Percentiles rank a stretch among this genome's conserved stretches.
Evolutionary conservation across 2,329 filamentous ascomycete species (phyloP).

Genomic region (Zelopaecilomyces penicillatus): DNA sequence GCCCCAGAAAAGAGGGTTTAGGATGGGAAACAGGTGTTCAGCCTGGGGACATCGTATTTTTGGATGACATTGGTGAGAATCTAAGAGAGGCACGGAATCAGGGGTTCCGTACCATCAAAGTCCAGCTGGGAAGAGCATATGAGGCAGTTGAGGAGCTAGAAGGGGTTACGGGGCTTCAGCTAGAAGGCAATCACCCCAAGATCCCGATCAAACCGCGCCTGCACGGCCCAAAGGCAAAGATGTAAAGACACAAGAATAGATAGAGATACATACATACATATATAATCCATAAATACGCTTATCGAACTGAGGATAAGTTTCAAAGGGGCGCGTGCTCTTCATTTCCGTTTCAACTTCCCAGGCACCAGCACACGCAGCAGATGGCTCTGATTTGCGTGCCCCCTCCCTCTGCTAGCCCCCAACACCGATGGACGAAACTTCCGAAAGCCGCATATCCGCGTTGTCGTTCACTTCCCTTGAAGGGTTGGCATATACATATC

Average conservation of each 20-base stretch:
- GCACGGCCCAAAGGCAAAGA: slow-evolving; percentile 30
- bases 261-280: not conserved
- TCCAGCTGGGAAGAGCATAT: slow-evolving; percentile 65
- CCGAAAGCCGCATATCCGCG: too few relatives aligned
- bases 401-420: too few relatives aligned
- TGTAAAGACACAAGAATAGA: slow-evolving; percentile 17
- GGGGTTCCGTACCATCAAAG: slow-evolving; percentile 80
- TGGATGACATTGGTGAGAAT: slow-evolving; percentile 94
- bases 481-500: too few relatives aligned
- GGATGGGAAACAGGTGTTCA: slow-evolving; percentile 45
- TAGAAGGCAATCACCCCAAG: slow-evolving; percentile 49
- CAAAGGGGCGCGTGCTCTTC: not conserved
- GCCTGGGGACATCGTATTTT: slow-evolving; percentile 67
- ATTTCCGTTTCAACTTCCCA: not conserved
- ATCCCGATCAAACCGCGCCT: slow-evolving; percentile 35
- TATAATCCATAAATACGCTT: not conserved
- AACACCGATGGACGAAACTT: too few relatives aligned
- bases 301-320: not conserved
- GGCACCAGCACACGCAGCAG: too few relatives aligned
- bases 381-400: too few relatives aligned
- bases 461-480: too few relatives aligned
- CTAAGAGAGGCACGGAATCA: slow-evolving; percentile 66
- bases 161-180: slow-evolving; percentile 56
- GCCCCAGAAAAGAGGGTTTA: slow-evolving; percentile 26
- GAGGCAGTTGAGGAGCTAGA: slow-evolving; percentile 81